Percentiles rank a stretch among this genome's conserved stretches.
These are phyloP conservation scores for Umbelopsis sp. DNA, from an alignment of 192 early-diverging fungal species.

Conservation along the genomic window DNA sequence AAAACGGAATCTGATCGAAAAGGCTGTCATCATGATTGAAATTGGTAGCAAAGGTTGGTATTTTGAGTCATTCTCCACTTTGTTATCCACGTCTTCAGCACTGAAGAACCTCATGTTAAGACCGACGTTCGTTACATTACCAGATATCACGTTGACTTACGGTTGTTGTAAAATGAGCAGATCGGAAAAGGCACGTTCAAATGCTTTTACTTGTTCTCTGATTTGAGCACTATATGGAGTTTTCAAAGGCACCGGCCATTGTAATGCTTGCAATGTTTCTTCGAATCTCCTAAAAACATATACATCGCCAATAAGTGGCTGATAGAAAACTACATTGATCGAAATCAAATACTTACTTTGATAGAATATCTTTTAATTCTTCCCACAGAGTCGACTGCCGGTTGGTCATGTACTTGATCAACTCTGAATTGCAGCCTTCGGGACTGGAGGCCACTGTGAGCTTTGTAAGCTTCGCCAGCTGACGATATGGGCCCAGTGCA, in stretches of 20 bases:
- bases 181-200: constrained; percentile 16
- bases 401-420: constrained; percentile 39
- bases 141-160: constrained; percentile 13
- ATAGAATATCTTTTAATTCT: constrained; percentile 46
- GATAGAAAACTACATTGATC: background rate
- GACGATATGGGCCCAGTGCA: constrained; percentile 45
- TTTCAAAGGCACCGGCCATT: constrained; percentile 25
- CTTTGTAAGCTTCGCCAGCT: constrained; percentile 40
- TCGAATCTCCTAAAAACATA: constrained; percentile 24
- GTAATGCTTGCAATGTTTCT: constrained; percentile 8
- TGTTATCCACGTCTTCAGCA: background rate
- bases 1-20: constrained; percentile 69
- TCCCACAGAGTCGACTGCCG: constrained; percentile 44
- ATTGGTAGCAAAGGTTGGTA: constrained; percentile 50
- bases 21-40: constrained; percentile 57
- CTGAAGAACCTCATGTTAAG: background rate
- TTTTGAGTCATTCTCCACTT: background rate
- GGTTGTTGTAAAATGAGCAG: constrained; percentile 26
- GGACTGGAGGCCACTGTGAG: constrained; percentile 24
- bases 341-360: constrained; percentile 40
- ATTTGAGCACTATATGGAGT: constrained; percentile 32
- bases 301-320: background rate
- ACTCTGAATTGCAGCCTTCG: constrained; percentile 24
- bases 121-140: background rate
- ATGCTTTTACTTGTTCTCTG: constrained; percentile 9